Conservation (phyloP, 2,329 filamentous ascomycete species). For the Hypoxylon sp. region DNA sequence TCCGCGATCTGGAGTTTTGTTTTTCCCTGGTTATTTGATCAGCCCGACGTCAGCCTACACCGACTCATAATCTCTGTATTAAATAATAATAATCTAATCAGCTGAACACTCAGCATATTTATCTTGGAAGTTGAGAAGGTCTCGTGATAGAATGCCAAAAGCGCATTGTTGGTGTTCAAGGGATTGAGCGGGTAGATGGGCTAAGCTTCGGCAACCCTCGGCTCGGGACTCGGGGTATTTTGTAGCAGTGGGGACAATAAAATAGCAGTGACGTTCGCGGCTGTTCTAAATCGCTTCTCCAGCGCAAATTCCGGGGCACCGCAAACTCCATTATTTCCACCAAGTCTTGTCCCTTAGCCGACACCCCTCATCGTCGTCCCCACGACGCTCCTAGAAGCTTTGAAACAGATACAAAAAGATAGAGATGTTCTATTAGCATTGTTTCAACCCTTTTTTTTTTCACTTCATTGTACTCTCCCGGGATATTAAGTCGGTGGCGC, state of each 20-base stretch:
- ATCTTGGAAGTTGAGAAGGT: slow-evolving; percentile 1
- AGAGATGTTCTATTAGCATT: slow-evolving; percentile 38
- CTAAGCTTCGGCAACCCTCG: slow-evolving; percentile 52
- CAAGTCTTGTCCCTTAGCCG: background rate
- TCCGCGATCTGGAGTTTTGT: too few species aligned
- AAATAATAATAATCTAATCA: background rate
- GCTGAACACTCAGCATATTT: slow-evolving; percentile 8
- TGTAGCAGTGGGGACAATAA: slow-evolving; percentile 39
- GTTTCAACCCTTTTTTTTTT: background rate
- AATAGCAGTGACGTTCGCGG: slow-evolving; percentile 50
- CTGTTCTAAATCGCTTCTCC: slow-evolving; percentile 36
- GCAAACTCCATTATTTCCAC: slow-evolving; percentile 31
- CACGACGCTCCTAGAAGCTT: slow-evolving; percentile 16
- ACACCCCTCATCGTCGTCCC: slow-evolving; percentile 39
- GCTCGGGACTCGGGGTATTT: slow-evolving; percentile 44
- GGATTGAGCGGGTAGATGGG: slow-evolving; percentile 35
- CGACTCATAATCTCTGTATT: too few species aligned
- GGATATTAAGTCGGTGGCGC: slow-evolving; percentile 47
- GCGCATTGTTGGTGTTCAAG: slow-evolving; percentile 2
- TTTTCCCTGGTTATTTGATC: too few species aligned
- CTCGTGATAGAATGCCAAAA: slow-evolving; percentile 30
- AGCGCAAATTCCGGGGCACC: slow-evolving; percentile 33
- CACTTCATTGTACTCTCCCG: slow-evolving; percentile 5
- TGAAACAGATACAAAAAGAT: slow-evolving; percentile 1
- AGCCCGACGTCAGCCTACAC: too few species aligned